Conservation (phyloP, 108 stramenopile genomes). For the Nannochloropsis salina region DNA sequence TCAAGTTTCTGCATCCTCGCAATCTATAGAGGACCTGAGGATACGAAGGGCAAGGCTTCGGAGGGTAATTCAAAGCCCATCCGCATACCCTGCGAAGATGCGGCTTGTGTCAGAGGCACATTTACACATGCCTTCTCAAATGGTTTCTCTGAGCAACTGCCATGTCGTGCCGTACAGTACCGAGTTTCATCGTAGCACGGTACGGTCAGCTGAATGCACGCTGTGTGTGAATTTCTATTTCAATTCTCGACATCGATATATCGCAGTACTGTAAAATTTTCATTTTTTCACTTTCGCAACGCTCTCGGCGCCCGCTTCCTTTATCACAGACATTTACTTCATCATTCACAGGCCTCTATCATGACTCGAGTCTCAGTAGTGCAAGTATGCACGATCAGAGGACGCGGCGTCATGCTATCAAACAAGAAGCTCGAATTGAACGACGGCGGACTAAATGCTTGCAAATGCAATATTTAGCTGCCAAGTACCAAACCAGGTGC, state of each 20-base stretch:
- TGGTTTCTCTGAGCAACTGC: neutral
- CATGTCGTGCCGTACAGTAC: neutral
- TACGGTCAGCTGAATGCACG: neutral
- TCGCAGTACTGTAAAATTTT: too few species aligned
- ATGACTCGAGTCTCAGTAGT: neutral
- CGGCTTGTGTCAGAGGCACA: too few species aligned
- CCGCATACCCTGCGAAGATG: too few species aligned
- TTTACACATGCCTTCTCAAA: too few species aligned
- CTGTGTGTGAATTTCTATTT: too few species aligned
- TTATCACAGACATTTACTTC: neutral
- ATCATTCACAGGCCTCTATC: neutral
- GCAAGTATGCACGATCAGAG: neutral
- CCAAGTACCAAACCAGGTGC: neutral
- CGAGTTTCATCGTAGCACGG: neutral
- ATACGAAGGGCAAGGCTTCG: too few species aligned
- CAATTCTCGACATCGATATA: too few species aligned
- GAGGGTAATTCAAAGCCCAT: too few species aligned
- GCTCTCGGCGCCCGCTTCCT: too few species aligned
- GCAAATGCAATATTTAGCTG: constrained; percentile 5
- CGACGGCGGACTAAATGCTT: neutral
- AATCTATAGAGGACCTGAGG: too few species aligned
- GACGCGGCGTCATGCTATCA: neutral
- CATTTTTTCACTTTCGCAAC: too few species aligned
- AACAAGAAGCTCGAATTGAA: neutral
- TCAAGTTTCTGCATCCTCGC: too few species aligned